Evolutionary conservation across 345 rosid genomes (phyloP).

Genomic region (Brassica nigra): DNA sequence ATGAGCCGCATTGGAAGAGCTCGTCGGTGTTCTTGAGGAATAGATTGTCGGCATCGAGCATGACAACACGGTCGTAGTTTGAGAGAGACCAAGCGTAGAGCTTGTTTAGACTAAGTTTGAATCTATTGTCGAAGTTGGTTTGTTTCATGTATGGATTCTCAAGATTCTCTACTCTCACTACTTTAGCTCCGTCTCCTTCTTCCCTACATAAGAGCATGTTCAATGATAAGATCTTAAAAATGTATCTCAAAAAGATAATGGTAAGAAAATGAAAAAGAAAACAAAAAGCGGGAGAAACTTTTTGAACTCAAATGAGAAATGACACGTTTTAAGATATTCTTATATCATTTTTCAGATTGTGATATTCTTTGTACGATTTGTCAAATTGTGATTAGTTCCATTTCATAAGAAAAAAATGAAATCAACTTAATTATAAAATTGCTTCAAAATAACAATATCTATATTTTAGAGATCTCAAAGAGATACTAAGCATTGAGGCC

Average conservation of each 20-base stretch:
- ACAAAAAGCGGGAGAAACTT: background rate
- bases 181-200: constrained; percentile 81
- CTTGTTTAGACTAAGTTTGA: constrained; percentile 85
- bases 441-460: background rate
- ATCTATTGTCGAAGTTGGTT: constrained; percentile 61
- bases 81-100: constrained; percentile 88
- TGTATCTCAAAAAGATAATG: background rate
- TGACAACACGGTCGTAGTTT: constrained; percentile 81
- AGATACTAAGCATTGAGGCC: background rate
- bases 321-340: background rate
- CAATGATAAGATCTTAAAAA: background rate
- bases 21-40: constrained; percentile 84
- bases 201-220: constrained; percentile 53
- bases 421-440: background rate
- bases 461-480: background rate
- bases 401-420: background rate
- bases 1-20: constrained; percentile 90
- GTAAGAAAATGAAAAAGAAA: background rate
- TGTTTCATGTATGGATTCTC: constrained; percentile 84
- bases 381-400: background rate
- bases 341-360: background rate
- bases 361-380: background rate
- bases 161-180: constrained; percentile 79
- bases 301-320: background rate
- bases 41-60: constrained; percentile 92